Evolutionary conservation across 1,139 yeast genomes (phyloP), one percentile per base, ranked within the genome.

Genomic region (Diutina scorzettiae): DNA sequence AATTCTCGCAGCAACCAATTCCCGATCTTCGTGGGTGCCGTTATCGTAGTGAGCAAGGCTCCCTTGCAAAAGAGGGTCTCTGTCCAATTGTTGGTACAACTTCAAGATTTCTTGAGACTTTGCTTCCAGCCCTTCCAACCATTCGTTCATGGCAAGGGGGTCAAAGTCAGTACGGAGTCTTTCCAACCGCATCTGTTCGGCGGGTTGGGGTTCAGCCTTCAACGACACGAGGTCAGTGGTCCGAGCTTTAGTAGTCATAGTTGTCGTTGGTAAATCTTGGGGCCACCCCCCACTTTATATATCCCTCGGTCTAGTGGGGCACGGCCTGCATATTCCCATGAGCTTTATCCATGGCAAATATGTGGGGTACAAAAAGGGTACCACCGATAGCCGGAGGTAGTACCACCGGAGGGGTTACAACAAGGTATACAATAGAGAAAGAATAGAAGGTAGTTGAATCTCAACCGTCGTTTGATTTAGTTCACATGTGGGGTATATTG

Each of bases 61-160:
- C 44, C 71, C 64, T 46, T 76, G 69, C 43, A 59, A 53, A 14
- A 71, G 59, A 1, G 83, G 81, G 54, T 77, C 81, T 30, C 76
- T 58, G 58, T 74, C 79, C 48, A 73, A 58, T 42, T 63, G 59
- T 45, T 55, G 61, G 60, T 68, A 65, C 45, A 77, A 56, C 45
- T 63, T 63, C 50, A 73, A 73, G 45, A 71, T 58, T 47, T 63
- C 52, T 40, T 54, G 59, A 16, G 79, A 69, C 47, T 62, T 62
- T 44, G 71, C 68, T 3, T 43, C 46, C 41, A 71, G 64, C 4
- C 81, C 80, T 48, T 77, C 81, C 44, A 78, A 57, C 55, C 73
- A 76, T 23, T 51, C 47, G 48, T 53, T 52, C 58, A 56, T 53
- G 37, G 53, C 53, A 32, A 46, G 64, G 18, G 70, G 62, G 45